Base-by-base conservation (phyloP, 495 filamentous ascomycete genomes). In the Penicillium cataractarum region DNA sequence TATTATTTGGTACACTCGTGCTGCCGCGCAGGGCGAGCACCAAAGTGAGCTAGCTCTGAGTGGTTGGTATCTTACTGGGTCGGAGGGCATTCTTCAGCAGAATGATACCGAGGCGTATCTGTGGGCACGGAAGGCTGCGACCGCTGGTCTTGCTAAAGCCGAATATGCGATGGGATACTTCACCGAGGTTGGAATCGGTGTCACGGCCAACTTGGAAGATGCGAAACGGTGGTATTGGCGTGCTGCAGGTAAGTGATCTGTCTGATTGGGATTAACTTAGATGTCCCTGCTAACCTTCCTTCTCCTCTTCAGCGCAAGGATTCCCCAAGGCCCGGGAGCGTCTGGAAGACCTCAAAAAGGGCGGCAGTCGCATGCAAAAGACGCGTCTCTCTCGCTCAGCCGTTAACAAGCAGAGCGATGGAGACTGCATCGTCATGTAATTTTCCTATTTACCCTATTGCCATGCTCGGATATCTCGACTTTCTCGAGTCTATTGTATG, bases 121-220 rank as follows among this genome's bases (percentile, higher is more conserved):
- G 2, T 99, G 95, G 95, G 95, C 95, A 8, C 82, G 95, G 2
- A 97, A 97, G 74, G 93, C 95, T 10, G 94, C 95, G 1, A 83
- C 86, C 49, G 87, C 90, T 12, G 92, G 93, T 7, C 76, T 97
- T 35, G 85, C 89, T 5, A 98, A 98, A 81, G 95, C 94, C 0
- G 90, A 97, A 75, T 97, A 97, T 80, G 95, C 95, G 0, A 93
- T 99, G 92, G 95, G 95, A 2, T 97, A 97, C 73, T 98, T 95
- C 66, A 96, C 92, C 0, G 95, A 99, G 75, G 89, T 92, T 32
- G 95, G 95, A 0, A 97, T 99, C 64, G 95, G 95, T n/a, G 86
- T 89, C 54, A 81, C 87, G 29, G 85, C 89, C 4, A 93, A 92
- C 72, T 61, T 97, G 64, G 95, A 99, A 68, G 95, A 97, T 78